Evolutionary conservation across 345 rosid species (phyloP), one percentile per base, ranked within the genome.

Genomic region (Cardamine occulta): DNA sequence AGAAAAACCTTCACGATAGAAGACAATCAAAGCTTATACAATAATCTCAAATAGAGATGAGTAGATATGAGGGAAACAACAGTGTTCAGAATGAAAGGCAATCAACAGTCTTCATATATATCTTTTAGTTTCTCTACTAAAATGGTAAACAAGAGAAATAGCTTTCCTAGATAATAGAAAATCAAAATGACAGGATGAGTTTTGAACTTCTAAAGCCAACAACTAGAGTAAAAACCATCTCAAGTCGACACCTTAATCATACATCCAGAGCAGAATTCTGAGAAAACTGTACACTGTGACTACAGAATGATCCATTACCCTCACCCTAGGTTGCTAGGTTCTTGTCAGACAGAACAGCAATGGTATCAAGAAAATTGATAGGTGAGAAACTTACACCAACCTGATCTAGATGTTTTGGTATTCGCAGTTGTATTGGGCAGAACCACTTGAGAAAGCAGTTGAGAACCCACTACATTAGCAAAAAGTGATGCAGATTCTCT

Each of bases 401-500:
- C 81, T 78, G 74, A 28, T 67, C 19, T 61, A 73, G 34, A 19
- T 24, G 59, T 52, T 67, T 66, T 53, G 58, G 34, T 74, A 70
- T 73, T 84, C 35, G 54, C 78, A 62, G 85, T 83, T 26, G 21
- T 63, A 47, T 80, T 79, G 40, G 83, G 82, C 1, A 59, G 47
- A 72, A 48, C 81, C 74, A 80, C 72, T 82, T 91, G 96, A 26
- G 99, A 88, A 59, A 92, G 89, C 60, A 91, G 85, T 80, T 95
- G 95, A n/a, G 92, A 87, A 49, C 97, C 99, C 60, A 95, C 96
- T 75, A 92, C 87, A 86, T 92, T 82, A 10, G 87, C 99, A 73
- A 95, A 95, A 85, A 95, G 86, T 53, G 91, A 86, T 68, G 99
- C 99, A 71, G 99, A 92, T 82, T 95, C 96, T 76, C 80, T 85